Conservation (phyloP, 2,329 filamentous ascomycete species). For the Torrubiella hemipterigena region DNA sequence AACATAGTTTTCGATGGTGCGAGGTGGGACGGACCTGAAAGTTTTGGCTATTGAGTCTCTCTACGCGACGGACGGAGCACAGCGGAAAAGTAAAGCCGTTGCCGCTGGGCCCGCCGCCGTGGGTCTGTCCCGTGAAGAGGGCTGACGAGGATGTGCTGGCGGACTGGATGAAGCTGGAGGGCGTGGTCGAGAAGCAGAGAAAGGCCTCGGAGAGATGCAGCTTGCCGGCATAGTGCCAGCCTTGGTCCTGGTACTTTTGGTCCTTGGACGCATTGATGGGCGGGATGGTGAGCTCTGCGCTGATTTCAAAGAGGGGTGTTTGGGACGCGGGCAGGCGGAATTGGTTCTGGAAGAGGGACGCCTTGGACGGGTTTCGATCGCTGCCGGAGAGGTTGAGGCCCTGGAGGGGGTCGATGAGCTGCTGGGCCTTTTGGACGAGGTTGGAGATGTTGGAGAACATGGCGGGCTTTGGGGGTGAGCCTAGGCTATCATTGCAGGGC, state of each 20-base stretch:
- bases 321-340: conserved; percentile 91
- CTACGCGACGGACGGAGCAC: conserved; percentile 81
- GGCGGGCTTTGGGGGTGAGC: conserved; percentile 19
- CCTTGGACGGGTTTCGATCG: conserved; percentile 78
- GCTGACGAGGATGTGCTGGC: conserved; percentile 71
- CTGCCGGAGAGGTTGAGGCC: conserved; percentile 60
- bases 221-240: conserved; percentile 84
- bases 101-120: conserved; percentile 82
- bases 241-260: conserved; percentile 58
- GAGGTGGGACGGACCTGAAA: conserved; percentile 42
- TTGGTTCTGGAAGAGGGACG: conserved; percentile 86
- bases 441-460: conserved; percentile 56
- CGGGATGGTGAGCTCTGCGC: conserved; percentile 83
- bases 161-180: conserved; percentile 72
- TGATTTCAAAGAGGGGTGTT: conserved; percentile 90
- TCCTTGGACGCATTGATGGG: conserved; percentile 57
- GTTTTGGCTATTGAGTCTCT: conserved; percentile 83
- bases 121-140: conserved; percentile 82
- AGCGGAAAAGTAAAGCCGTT: conserved; percentile 94
- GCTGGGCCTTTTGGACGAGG: conserved; percentile 91
- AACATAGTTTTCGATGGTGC: conserved; percentile 1
- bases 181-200: conserved; percentile 92
- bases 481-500: too few relatives aligned
- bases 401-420: conserved; percentile 82
- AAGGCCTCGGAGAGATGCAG: conserved; percentile 90